phyloP scores from a whole-genome alignment of 805 yeast genomes.

The Hanseniaspora pseudoguilliermondii region DNA sequence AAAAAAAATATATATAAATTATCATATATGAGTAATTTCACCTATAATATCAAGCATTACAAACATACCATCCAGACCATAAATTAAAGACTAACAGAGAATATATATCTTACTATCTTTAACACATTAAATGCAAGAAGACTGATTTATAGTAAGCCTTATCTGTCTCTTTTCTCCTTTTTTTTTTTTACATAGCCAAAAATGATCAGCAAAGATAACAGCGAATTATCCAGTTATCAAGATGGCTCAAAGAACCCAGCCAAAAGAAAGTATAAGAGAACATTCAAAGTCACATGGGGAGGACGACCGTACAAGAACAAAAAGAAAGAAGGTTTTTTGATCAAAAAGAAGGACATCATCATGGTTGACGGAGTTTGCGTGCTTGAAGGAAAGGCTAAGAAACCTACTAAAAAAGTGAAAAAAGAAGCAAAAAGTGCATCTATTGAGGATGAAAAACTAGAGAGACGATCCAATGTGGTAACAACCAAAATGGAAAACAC shows the following conservation, averaged over 20 bases:
- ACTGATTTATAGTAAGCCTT: too few relatives aligned
- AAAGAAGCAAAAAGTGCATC: neutral
- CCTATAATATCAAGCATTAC: too few relatives aligned
- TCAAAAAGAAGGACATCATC: neutral
- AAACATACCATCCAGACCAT: too few relatives aligned
- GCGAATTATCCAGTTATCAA: neutral
- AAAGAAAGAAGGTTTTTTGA: slow-evolving; percentile 1
- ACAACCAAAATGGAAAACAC: neutral
- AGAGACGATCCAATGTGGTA: neutral
- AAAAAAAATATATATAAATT: too few relatives aligned
- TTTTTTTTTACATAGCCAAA: neutral
- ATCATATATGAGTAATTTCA: too few relatives aligned
- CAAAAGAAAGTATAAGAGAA: slow-evolving; percentile 5
- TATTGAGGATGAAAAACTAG: neutral
- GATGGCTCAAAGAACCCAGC: neutral
- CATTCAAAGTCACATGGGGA: slow-evolving; percentile 8
- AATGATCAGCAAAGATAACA: neutral
- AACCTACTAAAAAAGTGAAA: neutral
- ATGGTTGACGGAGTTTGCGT: slow-evolving; percentile 3
- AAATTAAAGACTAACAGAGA: too few relatives aligned
- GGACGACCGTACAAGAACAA: slow-evolving; percentile 10
- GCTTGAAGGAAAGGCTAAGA: neutral
- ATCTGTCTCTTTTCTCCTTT: too few relatives aligned
- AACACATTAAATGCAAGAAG: too few relatives aligned
- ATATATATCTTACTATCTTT: too few relatives aligned